A percentile compares a stretch with the other conserved stretches of the same genome.
Conservation (phyloP, 805 yeast genomes). For the Suhomyces sp. region DNA sequence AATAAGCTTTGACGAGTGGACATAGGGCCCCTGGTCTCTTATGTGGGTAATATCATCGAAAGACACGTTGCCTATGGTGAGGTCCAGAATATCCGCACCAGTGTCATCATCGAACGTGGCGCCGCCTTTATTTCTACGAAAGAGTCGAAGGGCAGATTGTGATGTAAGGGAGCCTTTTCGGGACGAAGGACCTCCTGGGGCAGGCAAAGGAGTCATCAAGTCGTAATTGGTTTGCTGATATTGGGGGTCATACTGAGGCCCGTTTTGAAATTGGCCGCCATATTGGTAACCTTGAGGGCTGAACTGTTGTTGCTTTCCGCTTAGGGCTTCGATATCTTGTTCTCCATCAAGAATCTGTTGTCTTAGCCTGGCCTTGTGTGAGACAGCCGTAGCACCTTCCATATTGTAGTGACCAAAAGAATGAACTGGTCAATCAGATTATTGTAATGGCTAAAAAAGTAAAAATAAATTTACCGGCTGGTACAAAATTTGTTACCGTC, state of each 20-base stretch:
- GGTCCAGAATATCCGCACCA: constrained; percentile 35
- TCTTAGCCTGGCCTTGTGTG: constrained; percentile 24
- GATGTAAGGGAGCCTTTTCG: constrained; percentile 40
- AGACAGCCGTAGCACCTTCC: constrained; percentile 6
- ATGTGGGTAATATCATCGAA: constrained; percentile 64
- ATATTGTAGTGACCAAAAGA: background rate
- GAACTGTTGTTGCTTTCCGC: constrained; percentile 5
- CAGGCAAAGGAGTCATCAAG: constrained; percentile 22
- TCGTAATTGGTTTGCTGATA: constrained; percentile 20
- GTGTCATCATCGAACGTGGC: constrained; percentile 35
- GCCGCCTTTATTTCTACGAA: constrained; percentile 37
- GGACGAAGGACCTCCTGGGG: constrained; percentile 13
- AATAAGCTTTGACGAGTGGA: constrained; percentile 31
- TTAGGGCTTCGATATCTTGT: constrained; percentile 20
- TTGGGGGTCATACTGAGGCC: background rate
- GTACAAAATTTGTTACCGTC: background rate
- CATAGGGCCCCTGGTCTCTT: constrained; percentile 66
- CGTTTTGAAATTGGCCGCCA: constrained; percentile 5
- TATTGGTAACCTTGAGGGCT: constrained; percentile 4
- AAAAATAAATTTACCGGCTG: background rate
- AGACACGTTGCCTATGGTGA: constrained; percentile 43
- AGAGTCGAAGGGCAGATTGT: constrained; percentile 40
- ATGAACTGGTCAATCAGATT: background rate
- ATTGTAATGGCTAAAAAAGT: background rate
- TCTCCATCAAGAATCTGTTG: constrained; percentile 34